Evolutionary conservation across 1,139 yeast genomes (phyloP).

Genomic region (Taphrina flavorubra): DNA sequence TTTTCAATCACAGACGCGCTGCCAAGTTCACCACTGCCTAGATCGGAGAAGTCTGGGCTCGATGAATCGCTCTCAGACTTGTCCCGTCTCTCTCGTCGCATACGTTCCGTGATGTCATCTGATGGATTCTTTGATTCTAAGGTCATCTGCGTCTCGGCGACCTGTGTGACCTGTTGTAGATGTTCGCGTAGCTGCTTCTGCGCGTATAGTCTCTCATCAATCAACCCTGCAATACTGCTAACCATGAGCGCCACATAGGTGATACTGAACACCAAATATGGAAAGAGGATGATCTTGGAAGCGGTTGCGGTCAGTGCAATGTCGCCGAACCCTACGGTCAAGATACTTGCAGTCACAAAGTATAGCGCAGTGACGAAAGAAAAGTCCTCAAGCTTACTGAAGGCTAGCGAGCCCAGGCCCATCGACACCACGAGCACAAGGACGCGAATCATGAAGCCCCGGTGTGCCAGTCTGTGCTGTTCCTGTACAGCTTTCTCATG

Average conservation of each 20-base stretch:
- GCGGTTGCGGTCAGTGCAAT: slow-evolving; percentile 56
- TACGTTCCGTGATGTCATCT: background rate
- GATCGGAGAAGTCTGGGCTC: background rate
- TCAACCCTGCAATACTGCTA: slow-evolving; percentile 17
- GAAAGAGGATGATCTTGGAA: slow-evolving; percentile 17
- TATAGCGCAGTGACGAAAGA: slow-evolving; percentile 70
- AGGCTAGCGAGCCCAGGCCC: slow-evolving; percentile 69
- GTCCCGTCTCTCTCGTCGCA: background rate
- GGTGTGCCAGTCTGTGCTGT: slow-evolving; percentile 57
- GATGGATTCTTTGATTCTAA: background rate
- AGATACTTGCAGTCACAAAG: slow-evolving; percentile 70
- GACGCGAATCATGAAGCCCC: slow-evolving; percentile 73
- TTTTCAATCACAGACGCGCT: background rate
- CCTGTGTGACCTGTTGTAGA: slow-evolving; percentile 15
- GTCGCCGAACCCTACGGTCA: slow-evolving; percentile 84
- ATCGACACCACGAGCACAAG: slow-evolving; percentile 71
- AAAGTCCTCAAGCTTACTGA: slow-evolving; percentile 54
- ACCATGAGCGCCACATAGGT: slow-evolving; percentile 23
- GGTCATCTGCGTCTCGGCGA: background rate
- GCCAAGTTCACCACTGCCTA: background rate
- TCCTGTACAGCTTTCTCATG: slow-evolving; percentile 19
- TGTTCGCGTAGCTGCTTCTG: slow-evolving; percentile 20
- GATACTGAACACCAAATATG: slow-evolving; percentile 25
- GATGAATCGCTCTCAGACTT: background rate
- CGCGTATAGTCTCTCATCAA: slow-evolving; percentile 19